A percentile compares a stretch with the other conserved stretches of the same genome.
phyloP scores from a whole-genome alignment of 306 rosid genomes.

The Notholithocarpus densiflorus region DNA sequence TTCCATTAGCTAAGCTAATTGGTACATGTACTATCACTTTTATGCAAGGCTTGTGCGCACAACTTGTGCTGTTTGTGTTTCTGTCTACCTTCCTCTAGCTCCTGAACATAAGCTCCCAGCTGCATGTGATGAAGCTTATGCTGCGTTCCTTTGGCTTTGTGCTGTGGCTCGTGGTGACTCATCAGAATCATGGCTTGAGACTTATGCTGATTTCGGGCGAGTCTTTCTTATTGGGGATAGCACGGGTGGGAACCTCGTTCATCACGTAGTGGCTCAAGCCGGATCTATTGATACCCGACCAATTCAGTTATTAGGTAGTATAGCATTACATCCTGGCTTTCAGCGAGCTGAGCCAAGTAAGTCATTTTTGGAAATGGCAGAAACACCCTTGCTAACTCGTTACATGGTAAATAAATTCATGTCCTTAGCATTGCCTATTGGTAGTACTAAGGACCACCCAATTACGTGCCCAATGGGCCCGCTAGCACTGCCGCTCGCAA shows the following conservation, averaged over 20 bases:
- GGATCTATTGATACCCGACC: background rate
- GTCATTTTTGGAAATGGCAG: background rate
- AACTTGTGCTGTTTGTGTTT: background rate
- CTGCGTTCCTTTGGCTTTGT: too few species aligned
- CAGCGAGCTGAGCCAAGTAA: background rate
- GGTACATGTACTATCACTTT: background rate
- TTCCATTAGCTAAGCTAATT: slow-evolving; percentile 10
- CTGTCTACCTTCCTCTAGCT: slow-evolving; percentile 12
- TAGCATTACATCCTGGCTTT: background rate
- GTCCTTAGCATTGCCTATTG: background rate
- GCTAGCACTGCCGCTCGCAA: background rate
- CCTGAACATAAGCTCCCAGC: slow-evolving; percentile 11
- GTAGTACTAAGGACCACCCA: background rate
- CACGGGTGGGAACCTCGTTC: background rate
- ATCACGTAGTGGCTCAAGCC: background rate
- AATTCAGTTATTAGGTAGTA: background rate
- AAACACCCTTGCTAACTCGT: background rate
- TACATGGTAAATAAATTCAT: background rate
- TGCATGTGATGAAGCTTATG: background rate
- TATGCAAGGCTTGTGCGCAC: background rate
- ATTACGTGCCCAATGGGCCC: background rate
- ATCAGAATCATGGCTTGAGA: background rate
- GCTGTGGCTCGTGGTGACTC: too few species aligned
- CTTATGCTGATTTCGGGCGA: background rate
- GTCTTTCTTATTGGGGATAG: background rate